Percentiles rank a stretch among this genome's conserved stretches.
Conservation (phyloP, 2,329 filamentous ascomycete genomes). For the Pestalotiopsis sp. region DNA sequence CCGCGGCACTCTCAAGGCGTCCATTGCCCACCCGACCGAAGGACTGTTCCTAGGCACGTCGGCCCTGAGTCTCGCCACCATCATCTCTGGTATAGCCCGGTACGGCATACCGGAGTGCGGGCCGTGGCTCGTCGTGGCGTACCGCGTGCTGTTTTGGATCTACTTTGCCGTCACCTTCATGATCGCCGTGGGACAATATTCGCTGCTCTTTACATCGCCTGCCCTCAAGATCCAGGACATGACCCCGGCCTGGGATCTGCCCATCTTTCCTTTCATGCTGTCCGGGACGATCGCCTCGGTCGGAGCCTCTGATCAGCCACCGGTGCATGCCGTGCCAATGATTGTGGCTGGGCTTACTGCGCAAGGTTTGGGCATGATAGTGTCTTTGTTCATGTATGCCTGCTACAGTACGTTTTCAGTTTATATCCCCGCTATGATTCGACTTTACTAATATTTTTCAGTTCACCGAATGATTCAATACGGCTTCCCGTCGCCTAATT, state of each 20-base stretch:
- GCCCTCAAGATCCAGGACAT: slow-evolving; percentile 38
- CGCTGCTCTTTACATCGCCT: slow-evolving; percentile 37
- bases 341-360: slow-evolving; percentile 43
- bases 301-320: slow-evolving; percentile 31
- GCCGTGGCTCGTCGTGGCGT: slow-evolving; percentile 39
- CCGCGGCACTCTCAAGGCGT: slow-evolving; percentile 42
- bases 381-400: slow-evolving; percentile 44
- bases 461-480: slow-evolving; percentile 40
- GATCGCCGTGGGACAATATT: slow-evolving; percentile 39
- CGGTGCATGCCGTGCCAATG: slow-evolving; percentile 36
- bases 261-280: slow-evolving; percentile 36
- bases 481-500: slow-evolving; percentile 40
- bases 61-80: slow-evolving; percentile 41
- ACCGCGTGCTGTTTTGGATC: slow-evolving; percentile 42
- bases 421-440: too few relatives aligned
- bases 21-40: slow-evolving; percentile 52
- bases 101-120: slow-evolving; percentile 38
- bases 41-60: slow-evolving; percentile 45
- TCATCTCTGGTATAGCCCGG: slow-evolving; percentile 41
- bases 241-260: slow-evolving; percentile 39
- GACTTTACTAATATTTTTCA: background rate
- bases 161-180: slow-evolving; percentile 41
- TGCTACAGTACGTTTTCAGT: slow-evolving; percentile 30
- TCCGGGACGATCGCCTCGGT: slow-evolving; percentile 36
- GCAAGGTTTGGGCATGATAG: slow-evolving; percentile 46